Evolutionary conservation across 257 asterid species (phyloP).

Genomic region (Penstemon newberryi): DNA sequence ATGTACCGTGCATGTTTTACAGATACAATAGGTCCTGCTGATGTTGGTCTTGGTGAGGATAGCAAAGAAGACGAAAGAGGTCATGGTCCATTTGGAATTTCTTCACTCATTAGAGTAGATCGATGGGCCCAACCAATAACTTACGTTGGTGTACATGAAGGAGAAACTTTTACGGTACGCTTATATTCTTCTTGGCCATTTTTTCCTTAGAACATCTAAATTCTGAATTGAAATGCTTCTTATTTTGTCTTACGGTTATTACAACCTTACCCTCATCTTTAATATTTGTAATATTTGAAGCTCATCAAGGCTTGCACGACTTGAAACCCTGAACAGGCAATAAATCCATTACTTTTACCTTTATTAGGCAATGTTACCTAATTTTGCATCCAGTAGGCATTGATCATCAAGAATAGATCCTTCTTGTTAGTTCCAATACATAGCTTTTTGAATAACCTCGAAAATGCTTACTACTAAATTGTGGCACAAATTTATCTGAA

Average conservation of each 20-base stretch:
- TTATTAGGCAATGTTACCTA: background rate
- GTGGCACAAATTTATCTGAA: background rate
- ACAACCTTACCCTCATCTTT: constrained; percentile 7
- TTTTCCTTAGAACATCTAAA: background rate
- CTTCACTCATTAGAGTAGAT: constrained; percentile 65
- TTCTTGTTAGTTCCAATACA: constrained; percentile 4
- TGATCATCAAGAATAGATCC: constrained; percentile 14
- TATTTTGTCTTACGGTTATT: constrained; percentile 10
- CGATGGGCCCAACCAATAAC: constrained; percentile 93
- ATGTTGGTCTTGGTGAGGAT: constrained; percentile 76
- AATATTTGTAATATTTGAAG: constrained; percentile 6
- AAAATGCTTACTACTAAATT: constrained; percentile 18
- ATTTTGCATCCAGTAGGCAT: background rate
- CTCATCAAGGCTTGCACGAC: constrained; percentile 1
- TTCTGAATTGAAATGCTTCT: constrained; percentile 1
- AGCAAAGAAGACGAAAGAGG: constrained; percentile 81
- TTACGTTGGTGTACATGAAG: constrained; percentile 79
- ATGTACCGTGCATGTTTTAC: constrained; percentile 36
- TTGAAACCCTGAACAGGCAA: background rate
- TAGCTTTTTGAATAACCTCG: background rate
- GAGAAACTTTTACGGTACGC: constrained; percentile 69
- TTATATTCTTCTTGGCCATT: constrained; percentile 18
- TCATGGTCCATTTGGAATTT: constrained; percentile 75
- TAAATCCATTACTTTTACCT: background rate
- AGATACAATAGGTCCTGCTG: constrained; percentile 72